Conservation (phyloP, 2,329 filamentous ascomycete species). For the Fusarium sp. region DNA sequence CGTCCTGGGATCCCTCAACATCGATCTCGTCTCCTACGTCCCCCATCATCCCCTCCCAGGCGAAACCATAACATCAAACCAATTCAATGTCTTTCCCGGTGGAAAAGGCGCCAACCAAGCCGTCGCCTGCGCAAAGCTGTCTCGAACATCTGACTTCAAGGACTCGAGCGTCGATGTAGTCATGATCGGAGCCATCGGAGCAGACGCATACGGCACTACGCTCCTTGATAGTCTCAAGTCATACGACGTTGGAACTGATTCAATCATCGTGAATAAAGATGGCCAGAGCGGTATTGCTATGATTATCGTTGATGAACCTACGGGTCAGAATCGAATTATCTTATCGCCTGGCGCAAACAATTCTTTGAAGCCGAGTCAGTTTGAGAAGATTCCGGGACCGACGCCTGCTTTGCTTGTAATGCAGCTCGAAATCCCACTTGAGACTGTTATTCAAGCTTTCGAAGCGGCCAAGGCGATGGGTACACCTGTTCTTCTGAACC, state of each 20-base stretch:
- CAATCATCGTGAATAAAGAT: constrained; percentile 57
- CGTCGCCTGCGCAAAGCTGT: constrained; percentile 85
- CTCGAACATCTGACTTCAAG: constrained; percentile 59
- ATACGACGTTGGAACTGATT: constrained; percentile 70
- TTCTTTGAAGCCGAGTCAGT: constrained; percentile 53
- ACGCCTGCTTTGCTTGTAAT: constrained; percentile 74
- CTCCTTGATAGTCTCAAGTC: constrained; percentile 67
- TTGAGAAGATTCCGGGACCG: constrained; percentile 48
- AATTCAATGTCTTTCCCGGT: constrained; percentile 83
- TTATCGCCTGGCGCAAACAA: constrained; percentile 78
- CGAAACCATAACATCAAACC: constrained; percentile 84
- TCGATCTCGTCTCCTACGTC: constrained; percentile 92
- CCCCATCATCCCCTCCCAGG: constrained; percentile 83
- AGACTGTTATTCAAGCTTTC: constrained; percentile 72
- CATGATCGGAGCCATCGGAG: constrained; percentile 82
- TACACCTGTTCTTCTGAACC: constrained; percentile 81
- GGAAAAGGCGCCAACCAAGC: constrained; percentile 98
- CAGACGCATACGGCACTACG: constrained; percentile 71
- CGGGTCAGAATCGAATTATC: constrained; percentile 82
- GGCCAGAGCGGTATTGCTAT: constrained; percentile 71
- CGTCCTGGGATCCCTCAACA: constrained; percentile 92
- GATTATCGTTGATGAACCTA: constrained; percentile 78
- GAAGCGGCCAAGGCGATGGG: constrained; percentile 57
- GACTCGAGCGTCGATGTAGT: constrained; percentile 60
- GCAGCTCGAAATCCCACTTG: constrained; percentile 79